Conservation (phyloP, 1,139 yeast genomes). For the Yamadazyma triangularis region DNA sequence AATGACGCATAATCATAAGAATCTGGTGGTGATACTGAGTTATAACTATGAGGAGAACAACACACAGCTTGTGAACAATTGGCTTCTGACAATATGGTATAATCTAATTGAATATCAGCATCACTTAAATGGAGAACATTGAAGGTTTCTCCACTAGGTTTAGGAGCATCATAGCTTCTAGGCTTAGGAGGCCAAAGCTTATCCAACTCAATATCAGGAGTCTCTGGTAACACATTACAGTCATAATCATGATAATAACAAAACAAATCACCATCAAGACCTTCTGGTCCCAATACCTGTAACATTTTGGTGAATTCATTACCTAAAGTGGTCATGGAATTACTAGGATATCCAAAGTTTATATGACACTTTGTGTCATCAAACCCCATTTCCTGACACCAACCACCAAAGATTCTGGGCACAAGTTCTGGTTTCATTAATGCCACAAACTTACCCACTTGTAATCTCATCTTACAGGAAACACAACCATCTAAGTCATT, state of each 20-base stretch:
- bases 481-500: conserved; percentile 25
- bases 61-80: conserved; percentile 28
- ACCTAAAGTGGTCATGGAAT: conserved; percentile 17
- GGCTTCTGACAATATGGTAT: conserved; percentile 21
- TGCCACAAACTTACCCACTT: conserved; percentile 38
- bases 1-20: conserved; percentile 14
- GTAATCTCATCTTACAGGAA: conserved; percentile 36
- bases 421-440: conserved; percentile 37
- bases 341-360: conserved; percentile 20
- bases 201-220: conserved; percentile 36
- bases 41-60: conserved; percentile 19
- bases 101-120: conserved; percentile 22
- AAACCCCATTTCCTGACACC: conserved; percentile 41
- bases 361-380: conserved; percentile 17
- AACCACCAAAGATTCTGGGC: conserved; percentile 33
- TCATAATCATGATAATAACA: conserved; percentile 44
- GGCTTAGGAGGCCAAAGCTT: conserved; percentile 38
- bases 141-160: conserved; percentile 10
- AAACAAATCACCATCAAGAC: conserved; percentile 49
- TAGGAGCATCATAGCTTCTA: conserved; percentile 24
- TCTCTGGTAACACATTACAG: conserved; percentile 40
- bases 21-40: conserved; percentile 10
- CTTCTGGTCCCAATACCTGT: conserved; percentile 41
- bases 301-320: conserved; percentile 44
- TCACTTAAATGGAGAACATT: conserved; percentile 29